Base-by-base conservation (phyloP, 2,329 filamentous ascomycete genomes). In the Trichoderma endophyticum region DNA sequence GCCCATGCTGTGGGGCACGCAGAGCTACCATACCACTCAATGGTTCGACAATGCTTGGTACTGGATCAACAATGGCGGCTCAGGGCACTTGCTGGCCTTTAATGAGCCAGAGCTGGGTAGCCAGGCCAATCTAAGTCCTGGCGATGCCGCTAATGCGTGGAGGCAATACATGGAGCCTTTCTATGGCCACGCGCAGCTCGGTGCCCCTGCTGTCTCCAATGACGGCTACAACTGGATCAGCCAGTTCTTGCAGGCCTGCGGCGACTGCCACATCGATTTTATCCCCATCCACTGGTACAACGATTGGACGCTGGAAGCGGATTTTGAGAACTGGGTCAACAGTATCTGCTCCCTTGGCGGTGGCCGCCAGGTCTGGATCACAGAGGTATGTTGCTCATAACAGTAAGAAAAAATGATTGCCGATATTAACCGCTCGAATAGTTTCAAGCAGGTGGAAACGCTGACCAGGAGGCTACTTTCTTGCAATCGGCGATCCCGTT, bases 201-300 rank as follows among this genome's bases (percentile, higher is more conserved):
- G 83, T 71, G 80, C 84, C 7, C 85, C 85, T 4, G 80, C 83
- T 61, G 84, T 87, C 54, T 86, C 85, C 74, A 86, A 86, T 75
- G 83, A 82, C 60, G 79, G 76, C 12, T 80, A 85, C 32, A 76
- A 78, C 62, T 87, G 82, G 80, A 78, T 87, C n/a, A 73, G 75
- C 24, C 75, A 78, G 34, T 87, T 86, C 79, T 59, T 86, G 39
- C 70, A 72, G n/a, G 75, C 77, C 7, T 86, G 85, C 78, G 75
- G 74, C 15, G 78, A 75, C 57, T 85, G 83, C 80, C 79, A 78
- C 12, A 82, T 86, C 63, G 83, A 86, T 76, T 83, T 82, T 73
- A 74, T 86, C 70, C 79, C 81, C 74, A 79, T 85, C 43, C 85
- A 86, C 74, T 86, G 84, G 84, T 86, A 86, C 73, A 82, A 83